Evolutionary conservation across 2,329 filamentous ascomycete species (phyloP), one percentile per base, ranked within the genome.

Genomic region (Sporothrix pseudoabietina): DNA sequence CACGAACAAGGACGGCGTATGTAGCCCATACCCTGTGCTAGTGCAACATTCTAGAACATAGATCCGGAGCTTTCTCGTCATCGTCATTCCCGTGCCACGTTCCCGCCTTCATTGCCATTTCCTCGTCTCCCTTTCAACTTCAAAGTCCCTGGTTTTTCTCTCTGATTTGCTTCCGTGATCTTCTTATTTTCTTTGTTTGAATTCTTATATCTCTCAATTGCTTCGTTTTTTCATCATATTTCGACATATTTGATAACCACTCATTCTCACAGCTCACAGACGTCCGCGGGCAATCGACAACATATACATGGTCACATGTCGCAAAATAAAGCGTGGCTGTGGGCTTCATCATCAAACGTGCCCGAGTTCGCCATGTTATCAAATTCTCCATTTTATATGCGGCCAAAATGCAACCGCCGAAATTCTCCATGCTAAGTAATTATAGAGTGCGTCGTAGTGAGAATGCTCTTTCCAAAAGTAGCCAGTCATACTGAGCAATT

Each of bases 121-220:
- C 22, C 52, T 30, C n/a, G 12, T 26, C 52, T 30, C 52, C 52
- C 26, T 55, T 30, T 14, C 1, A 30, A 26, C 44, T 26, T 30
- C 12, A 22, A 19, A 65, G 3, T 47, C 47, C 61, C 12, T 44
- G n/a, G 4, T 57, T 57, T 30, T 44, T 2, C 16, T 55, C 12
- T 30, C 22, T 55, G 52, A 22, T 22, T n/a, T n/a, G 22, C 19
- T 39, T 65, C 44, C 41, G 57, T 44, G 32, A 26, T 57, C 26
- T 57, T 57, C 49, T 19, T 41, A 12, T 14, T n/a, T 41, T 61
- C 19, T 12, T 66, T 66, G 35, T 39, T 30, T 66, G 22, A 44
- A 6, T 65, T 47, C 39, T 66, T 66, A 47, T 66, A 66, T 66
- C 12, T 30, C 61, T 44, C 39, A 66, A 47, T 30, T 30, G 39